Base-by-base conservation (phyloP, 2,329 filamentous ascomycete species). In the Microdochium trichocladiopsis region DNA sequence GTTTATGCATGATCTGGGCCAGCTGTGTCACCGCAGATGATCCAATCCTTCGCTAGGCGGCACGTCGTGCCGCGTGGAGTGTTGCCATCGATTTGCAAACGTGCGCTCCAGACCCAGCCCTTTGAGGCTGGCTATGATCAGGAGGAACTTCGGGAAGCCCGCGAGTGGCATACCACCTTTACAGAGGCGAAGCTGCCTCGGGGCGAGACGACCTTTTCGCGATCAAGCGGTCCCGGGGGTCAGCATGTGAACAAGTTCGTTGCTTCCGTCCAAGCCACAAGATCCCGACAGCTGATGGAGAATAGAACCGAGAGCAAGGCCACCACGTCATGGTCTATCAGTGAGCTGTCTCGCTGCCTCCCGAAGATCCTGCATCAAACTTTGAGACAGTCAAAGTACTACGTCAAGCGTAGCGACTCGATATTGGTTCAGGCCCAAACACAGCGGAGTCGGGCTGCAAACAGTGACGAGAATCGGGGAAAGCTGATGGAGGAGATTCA, bases 161-260 rank as follows among this genome's bases (percentile, higher is more conserved):
- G 79, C 23, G 67, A 65, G 55, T 83, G 80, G 80, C 71, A 70
- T 48, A 59, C 69, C 48, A 67, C 69, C 0, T 79, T 82, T 54
- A 65, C 68, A 9, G 56, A 67, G 28, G 65, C 62, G 37, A 67
- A 61, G 22, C 60, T 84, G 2, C 80, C 80, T 14, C 71, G 66
- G 51, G 80, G 79, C 9, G 74, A 65, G 47, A 83, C 77, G 4
- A 74, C 68, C 11, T 83, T 73, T 61, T 73, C 80, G 2, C 72
- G 80, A n/a, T 83, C 80, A 2, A 82, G 79, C 57, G 80, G 80
- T 0, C 80, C 80, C 2, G 80, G 80, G 12, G 80, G 80, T 2
- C 80, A 84, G 58, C 79, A 84, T 60, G 80, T 83, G 28, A 84
- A 84, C 61, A 84, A 83, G 80, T 83, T 60, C 51, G 74, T 63